Percentiles rank a stretch among this genome's conserved stretches.
Evolutionary conservation across 2,329 filamentous ascomycete genomes (phyloP).

Genomic region (Hymenoscyphus albidus): DNA sequence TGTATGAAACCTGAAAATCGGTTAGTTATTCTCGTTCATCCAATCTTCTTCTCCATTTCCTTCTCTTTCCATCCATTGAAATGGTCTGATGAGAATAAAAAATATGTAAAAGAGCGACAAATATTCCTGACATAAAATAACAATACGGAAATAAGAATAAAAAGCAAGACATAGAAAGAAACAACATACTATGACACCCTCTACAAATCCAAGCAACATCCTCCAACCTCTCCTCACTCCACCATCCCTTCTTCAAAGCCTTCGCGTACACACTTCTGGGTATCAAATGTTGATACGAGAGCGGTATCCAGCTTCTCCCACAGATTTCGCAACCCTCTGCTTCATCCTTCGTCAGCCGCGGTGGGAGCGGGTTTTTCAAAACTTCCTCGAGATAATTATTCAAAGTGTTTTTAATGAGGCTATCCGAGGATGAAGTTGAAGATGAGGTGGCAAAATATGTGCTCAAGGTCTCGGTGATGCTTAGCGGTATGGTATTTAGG

Average conservation of each 20-base stretch:
- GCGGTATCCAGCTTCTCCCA: conserved; percentile 65
- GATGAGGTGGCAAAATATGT: conserved; percentile 50
- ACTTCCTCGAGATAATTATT: conserved; percentile 56
- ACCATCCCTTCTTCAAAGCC: conserved; percentile 74
- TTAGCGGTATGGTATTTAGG: conserved; percentile 49
- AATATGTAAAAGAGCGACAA: too few relatives aligned
- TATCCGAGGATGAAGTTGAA: conserved; percentile 41
- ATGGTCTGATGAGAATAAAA: too few relatives aligned
- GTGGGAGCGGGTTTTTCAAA: conserved; percentile 61
- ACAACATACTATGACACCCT: conserved; percentile 63
- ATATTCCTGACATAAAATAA: too few relatives aligned
- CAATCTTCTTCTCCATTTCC: background rate
- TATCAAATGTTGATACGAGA: conserved; percentile 84
- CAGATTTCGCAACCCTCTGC: conserved; percentile 71
- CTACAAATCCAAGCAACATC: conserved; percentile 85
- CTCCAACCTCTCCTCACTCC: conserved; percentile 67
- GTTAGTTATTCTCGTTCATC: background rate
- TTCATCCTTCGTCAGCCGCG: conserved; percentile 50
- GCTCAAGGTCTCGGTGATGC: conserved; percentile 61
- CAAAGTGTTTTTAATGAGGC: conserved; percentile 62
- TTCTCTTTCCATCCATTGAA: background rate
- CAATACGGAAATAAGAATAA: background rate
- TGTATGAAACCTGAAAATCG: conserved; percentile 59
- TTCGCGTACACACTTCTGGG: conserved; percentile 74
- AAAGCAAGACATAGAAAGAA: background rate